A percentile compares a stretch with the other conserved stretches of the same genome.
Evolutionary conservation across 371 early-diverging fungal genomes (phyloP).

Genomic region (Smittium culicis): DNA sequence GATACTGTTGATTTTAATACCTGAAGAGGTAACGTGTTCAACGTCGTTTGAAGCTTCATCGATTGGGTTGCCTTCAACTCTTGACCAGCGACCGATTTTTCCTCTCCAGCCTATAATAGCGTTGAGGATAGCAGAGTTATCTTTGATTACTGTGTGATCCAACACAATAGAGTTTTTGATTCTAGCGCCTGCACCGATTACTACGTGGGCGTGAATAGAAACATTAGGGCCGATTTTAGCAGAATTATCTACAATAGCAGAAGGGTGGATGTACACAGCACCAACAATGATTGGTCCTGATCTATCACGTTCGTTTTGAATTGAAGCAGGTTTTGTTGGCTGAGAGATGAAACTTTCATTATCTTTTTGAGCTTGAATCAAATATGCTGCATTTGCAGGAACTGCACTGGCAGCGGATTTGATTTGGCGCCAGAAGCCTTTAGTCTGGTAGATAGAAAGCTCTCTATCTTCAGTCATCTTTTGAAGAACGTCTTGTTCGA

Average conservation of each 20-base stretch:
- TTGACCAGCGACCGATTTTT: slow-evolving; percentile 83
- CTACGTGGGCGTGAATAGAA: slow-evolving; percentile 82
- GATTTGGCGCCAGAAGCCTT: slow-evolving; percentile 85
- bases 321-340: not conserved
- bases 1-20: slow-evolving; percentile 79
- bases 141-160: slow-evolving; percentile 84
- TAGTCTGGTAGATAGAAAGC: slow-evolving; percentile 62
- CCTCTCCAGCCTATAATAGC: slow-evolving; percentile 93
- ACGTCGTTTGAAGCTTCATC: slow-evolving; percentile 36
- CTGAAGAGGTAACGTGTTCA: slow-evolving; percentile 61
- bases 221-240: slow-evolving; percentile 94
- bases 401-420: slow-evolving; percentile 92
- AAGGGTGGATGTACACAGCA: slow-evolving; percentile 86
- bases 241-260: slow-evolving; percentile 82
- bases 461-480: slow-evolving; percentile 64
- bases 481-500: slow-evolving; percentile 85
- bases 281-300: slow-evolving; percentile 72
- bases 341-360: slow-evolving; percentile 35
- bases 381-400: slow-evolving; percentile 76
- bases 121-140: slow-evolving; percentile 68
- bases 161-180: slow-evolving; percentile 88
- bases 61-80: slow-evolving; percentile 77
- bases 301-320: slow-evolving; percentile 35
- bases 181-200: slow-evolving; percentile 89
- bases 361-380: slow-evolving; percentile 54